Base-by-base conservation (phyloP, 768 basidiomycete species). In the Amanita exitialis region DNA sequence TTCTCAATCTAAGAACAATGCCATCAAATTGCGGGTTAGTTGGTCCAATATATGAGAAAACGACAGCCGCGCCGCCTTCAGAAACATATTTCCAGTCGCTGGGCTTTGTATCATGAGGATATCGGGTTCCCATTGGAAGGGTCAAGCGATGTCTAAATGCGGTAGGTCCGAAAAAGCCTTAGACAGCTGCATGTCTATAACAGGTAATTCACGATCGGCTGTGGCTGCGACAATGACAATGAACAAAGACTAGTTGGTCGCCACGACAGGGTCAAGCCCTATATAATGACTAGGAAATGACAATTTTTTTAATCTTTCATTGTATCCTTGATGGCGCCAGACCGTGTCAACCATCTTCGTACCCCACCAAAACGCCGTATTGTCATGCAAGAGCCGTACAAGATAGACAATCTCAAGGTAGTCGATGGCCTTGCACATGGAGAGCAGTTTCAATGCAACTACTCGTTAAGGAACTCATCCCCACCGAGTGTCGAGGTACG, bases 41-140 rank as follows among this genome's bases (percentile, higher is more conserved):
- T 16, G 77, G 71, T 0, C 92, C 90, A 8, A 60, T 57, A 61
- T 94, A 95, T 6, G 87, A 80, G 65, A 93, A 90, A 13, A 97
- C 90, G 57, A 91, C 79, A 5, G 90, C 86, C 16, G 90, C 86
- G 16, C 88, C 90, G n/a, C 95, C 95, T 69, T 97, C 95, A 0
- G 90, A 83, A 18, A 91, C 68, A 62, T 97, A 98, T 55, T 62
- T 67, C 93, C 94, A 98, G 63, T 88, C 69, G 21, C 59, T 53
- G 6, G 74, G 70, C 5, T 55, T 69, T 20, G 47, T 25, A 10
- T 44, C 42, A 3, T 6, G 6, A 12, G 25, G 25, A 25, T 3
- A 25, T 25, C 25, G 30, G n/a, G n/a, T n/a, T n/a, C n/a, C n/a
- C n/a, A n/a, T n/a, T n/a, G n/a, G n/a, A n/a, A n/a, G n/a, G n/a